phyloP scores from a whole-genome alignment of 106 monocot genomes.

The Ottelia alismoides region DNA sequence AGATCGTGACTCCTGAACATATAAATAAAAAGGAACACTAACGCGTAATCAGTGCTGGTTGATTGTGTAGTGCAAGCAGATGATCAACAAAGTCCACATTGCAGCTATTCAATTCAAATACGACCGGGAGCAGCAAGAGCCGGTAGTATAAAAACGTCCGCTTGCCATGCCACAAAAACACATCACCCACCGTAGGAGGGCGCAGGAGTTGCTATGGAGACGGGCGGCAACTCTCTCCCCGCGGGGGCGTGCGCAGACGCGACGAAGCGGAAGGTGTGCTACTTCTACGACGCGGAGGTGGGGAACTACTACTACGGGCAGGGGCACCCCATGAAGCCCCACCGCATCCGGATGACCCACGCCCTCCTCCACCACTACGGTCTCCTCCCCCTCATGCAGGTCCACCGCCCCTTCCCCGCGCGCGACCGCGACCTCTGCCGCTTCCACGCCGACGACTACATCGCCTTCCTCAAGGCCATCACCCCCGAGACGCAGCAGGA shows the following conservation, averaged over 20 bases:
- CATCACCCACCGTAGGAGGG: too few relatives aligned
- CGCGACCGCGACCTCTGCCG: slow-evolving; percentile 20
- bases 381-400: slow-evolving; percentile 17
- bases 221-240: slow-evolving; percentile 17
- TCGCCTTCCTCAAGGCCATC: slow-evolving; percentile 16
- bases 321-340: slow-evolving; percentile 26
- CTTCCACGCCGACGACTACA: slow-evolving; percentile 21
- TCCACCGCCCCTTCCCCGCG: slow-evolving; percentile 16
- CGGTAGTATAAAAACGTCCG: too few relatives aligned
- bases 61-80: too few relatives aligned
- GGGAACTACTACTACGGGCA: slow-evolving; percentile 28
- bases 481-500: slow-evolving; percentile 25
- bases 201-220: too few relatives aligned
- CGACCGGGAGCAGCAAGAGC: too few relatives aligned
- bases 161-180: too few relatives aligned
- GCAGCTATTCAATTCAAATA: too few relatives aligned
- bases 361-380: slow-evolving; percentile 15
- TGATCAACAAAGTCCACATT: too few relatives aligned
- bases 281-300: slow-evolving; percentile 26
- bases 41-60: too few relatives aligned
- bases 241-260: slow-evolving; percentile 7
- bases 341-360: slow-evolving; percentile 26
- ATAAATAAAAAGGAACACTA: too few relatives aligned
- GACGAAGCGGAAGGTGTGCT: slow-evolving; percentile 18
- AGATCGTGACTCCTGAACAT: too few relatives aligned